Conservation (phyloP, 1,139 yeast species). For the Hyphopichia wangnamkhiaoensis region DNA sequence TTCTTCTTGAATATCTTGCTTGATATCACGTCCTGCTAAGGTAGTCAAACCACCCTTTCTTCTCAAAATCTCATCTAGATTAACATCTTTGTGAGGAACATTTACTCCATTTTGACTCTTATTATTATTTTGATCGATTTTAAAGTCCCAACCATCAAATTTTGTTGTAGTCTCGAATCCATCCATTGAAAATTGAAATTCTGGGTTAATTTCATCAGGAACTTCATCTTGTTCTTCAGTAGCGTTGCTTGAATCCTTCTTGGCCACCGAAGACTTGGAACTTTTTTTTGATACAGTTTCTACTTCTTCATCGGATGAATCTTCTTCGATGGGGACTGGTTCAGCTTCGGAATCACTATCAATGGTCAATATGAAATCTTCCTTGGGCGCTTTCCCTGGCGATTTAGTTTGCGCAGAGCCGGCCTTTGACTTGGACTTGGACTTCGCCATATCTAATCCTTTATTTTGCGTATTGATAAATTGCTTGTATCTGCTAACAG, state of each 20-base stretch:
- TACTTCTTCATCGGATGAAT: constrained; percentile 25
- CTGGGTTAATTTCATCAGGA: constrained; percentile 64
- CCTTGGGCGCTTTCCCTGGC: constrained; percentile 11
- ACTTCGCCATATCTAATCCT: too few relatives aligned
- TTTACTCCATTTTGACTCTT: constrained; percentile 10
- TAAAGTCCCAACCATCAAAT: constrained; percentile 85
- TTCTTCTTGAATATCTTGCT: constrained; percentile 34
- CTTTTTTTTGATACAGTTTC: constrained; percentile 15
- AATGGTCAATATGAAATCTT: constrained; percentile 34
- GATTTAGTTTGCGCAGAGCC: constrained; percentile 7
- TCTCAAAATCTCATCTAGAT: constrained; percentile 80
- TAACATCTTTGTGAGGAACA: constrained; percentile 57
- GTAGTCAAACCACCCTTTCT: constrained; percentile 75
- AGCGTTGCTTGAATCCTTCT: too few relatives aligned
- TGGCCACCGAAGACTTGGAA: too few relatives aligned
- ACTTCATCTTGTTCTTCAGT: constrained; percentile 37
- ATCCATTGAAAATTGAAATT: constrained; percentile 67
- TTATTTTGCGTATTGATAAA: too few relatives aligned
- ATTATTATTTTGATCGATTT: constrained; percentile 39
- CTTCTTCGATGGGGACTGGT: constrained; percentile 20
- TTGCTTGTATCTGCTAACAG: too few relatives aligned
- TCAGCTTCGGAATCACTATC: constrained; percentile 75
- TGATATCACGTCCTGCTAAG: constrained; percentile 41
- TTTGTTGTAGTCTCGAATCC: constrained; percentile 49
- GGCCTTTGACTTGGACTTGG: constrained; percentile 6